Evolutionary conservation across 2,329 filamentous ascomycete species (phyloP).

Genomic region (Hirsutella minnesotensis): DNA sequence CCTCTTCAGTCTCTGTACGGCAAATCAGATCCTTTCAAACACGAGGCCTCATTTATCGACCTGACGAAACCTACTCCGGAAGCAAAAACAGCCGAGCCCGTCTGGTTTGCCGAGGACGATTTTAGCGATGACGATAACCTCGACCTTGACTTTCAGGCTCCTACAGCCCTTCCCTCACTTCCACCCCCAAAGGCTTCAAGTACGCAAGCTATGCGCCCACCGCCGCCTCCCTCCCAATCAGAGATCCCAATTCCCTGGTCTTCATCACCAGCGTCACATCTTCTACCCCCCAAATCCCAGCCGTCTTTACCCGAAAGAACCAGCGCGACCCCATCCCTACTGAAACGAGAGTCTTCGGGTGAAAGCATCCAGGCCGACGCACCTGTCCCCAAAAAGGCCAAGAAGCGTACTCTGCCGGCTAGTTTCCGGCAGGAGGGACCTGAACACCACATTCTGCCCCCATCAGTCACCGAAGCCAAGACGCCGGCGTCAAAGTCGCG

Average conservation of each 20-base stretch:
- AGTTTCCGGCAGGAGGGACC: constrained; percentile 23
- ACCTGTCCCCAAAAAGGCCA: constrained; percentile 27
- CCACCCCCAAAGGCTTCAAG: constrained; percentile 11
- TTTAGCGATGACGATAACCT: constrained; percentile 77
- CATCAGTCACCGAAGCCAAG: constrained; percentile 7
- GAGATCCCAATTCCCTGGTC: constrained; percentile 55
- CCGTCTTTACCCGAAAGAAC: constrained; percentile 8
- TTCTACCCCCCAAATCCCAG: constrained; percentile 21
- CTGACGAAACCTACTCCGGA: constrained; percentile 18
- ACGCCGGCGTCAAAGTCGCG: constrained; percentile 23
- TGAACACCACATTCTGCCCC: constrained; percentile 20
- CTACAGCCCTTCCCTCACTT: constrained; percentile 33
- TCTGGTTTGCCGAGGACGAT: constrained; percentile 67
- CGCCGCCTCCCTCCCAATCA: constrained; percentile 15
- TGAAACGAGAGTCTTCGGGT: constrained; percentile 32
- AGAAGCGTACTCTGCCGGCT: constrained; percentile 52
- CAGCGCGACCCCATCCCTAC: constrained; percentile 11
- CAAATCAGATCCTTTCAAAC: constrained; percentile 34
- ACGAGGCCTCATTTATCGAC: constrained; percentile 18
- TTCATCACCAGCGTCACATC: constrained; percentile 45
- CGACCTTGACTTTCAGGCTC: constrained; percentile 55
- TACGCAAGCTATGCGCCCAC: constrained; percentile 15
- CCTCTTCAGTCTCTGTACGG: constrained; percentile 30
- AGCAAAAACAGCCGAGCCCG: constrained; percentile 18
- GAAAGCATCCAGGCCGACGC: constrained; percentile 13